Evolutionary conservation across 2,329 filamentous ascomycete species (phyloP), one percentile per base, ranked within the genome.

Genomic region (Xylariaceae sp.): DNA sequence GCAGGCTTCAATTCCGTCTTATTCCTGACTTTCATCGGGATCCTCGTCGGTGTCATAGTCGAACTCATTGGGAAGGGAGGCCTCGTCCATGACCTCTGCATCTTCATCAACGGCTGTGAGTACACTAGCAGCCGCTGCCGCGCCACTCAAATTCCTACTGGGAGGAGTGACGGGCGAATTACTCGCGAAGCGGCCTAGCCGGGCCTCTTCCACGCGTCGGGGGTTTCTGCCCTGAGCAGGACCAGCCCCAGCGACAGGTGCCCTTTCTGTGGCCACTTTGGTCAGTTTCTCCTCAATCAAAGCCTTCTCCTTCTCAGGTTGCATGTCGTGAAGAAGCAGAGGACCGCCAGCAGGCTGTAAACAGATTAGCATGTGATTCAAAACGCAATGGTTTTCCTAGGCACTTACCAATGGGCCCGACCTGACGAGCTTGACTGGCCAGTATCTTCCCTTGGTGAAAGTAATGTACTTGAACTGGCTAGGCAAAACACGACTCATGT

Each of bases 401-500:
- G 5, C 57, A 75, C 80, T 73, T 77, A 93, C 90, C 85, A 96
- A 64, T 61, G 71, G 71, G 30, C 69, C 71, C 15, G 70, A 63
- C 42, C 71, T 67, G 45, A 72, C 68, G 17, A 73, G 83, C 75
- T 86, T 86, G 62, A 97, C 92, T 42, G 94, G 93, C 80, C 89
- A 90, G 76, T 97, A 99, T 68, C 95, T 87, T 51, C 90, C 89
- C 64, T 90, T 84, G 53, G 90, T 86, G 81, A 99, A 96, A 74
- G 86, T 96, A 71, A 99, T 90, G 74, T 93, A 97, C 79, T 96
- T 96, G 71, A 97, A 84, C 78, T 99, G 94, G 51, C 86, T 85
- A 1, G 92, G 94, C 52, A 99, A 84, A 42, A 99, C 92, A 68
- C 94, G 85, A 57, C 89, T 95, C 91, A 99, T 95, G 80, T 99